Conservation (phyloP, 2,329 filamentous ascomycete genomes). For the Thermoascus crustaceus region DNA sequence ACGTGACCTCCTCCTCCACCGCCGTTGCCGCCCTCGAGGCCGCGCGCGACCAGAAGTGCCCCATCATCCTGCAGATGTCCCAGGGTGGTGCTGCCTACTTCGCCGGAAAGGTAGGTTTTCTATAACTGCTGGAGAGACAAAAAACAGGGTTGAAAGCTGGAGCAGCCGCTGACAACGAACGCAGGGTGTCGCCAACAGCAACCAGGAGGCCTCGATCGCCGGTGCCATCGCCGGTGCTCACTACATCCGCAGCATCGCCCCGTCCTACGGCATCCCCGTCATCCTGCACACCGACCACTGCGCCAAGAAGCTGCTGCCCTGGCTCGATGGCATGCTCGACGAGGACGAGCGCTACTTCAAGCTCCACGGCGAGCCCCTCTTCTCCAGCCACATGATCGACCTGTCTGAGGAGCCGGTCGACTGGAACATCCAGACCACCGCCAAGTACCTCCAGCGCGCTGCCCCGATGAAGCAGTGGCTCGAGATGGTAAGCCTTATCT, state of each 20-base stretch:
- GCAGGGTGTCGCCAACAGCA: conserved; percentile 65
- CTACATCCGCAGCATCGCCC: conserved; percentile 84
- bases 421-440: conserved; percentile 86
- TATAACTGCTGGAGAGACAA: background rate
- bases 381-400: conserved; percentile 98
- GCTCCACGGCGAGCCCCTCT: conserved; percentile 81
- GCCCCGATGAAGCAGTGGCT: conserved; percentile 98
- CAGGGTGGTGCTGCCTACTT: conserved; percentile 93
- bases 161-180: conserved; percentile 3
- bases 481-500: conserved; percentile 65
- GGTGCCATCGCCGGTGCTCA: conserved; percentile 84
- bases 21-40: conserved; percentile 86
- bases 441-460: conserved; percentile 85
- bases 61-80: conserved; percentile 86
- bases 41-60: conserved; percentile 81
- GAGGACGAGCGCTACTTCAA: conserved; percentile 95
- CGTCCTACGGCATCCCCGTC: conserved; percentile 80
- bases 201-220: conserved; percentile 82
- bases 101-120: conserved; percentile 61
- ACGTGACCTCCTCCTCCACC: conserved; percentile 88
- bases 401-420: conserved; percentile 84
- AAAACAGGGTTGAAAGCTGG: conserved; percentile 1
- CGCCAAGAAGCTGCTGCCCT: conserved; percentile 98
- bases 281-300: conserved; percentile 97
- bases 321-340: conserved; percentile 92